Evolutionary conservation across 2,329 filamentous ascomycete species (phyloP).

Genomic region (Aspergillus sp.): DNA sequence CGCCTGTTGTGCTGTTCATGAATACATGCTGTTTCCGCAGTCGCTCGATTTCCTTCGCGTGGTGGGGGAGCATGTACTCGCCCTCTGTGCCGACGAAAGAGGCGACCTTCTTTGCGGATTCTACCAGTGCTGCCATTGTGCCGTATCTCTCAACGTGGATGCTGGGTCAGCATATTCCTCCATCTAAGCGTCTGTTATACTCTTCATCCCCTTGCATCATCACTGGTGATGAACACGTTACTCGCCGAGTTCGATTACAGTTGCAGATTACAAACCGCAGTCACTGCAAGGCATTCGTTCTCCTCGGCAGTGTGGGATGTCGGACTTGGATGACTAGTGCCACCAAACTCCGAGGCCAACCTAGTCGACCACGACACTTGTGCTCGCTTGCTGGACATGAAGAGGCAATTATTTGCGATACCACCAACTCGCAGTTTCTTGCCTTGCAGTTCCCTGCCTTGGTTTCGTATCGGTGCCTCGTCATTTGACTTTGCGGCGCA

Average conservation of each 20-base stretch:
- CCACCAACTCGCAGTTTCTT: neutral
- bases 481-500: neutral
- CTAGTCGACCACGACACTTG: neutral
- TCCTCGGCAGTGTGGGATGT: neutral
- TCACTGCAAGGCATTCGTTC: neutral
- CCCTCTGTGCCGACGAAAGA: conserved; percentile 20
- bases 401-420: neutral
- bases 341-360: conserved; percentile 3
- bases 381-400: neutral
- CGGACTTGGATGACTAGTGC: neutral
- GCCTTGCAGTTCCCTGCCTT: neutral
- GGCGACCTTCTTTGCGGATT: neutral
- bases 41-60: conserved; percentile 16
- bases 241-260: neutral
- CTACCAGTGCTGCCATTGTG: neutral
- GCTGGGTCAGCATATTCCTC: neutral
- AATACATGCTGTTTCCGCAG: conserved; percentile 18
- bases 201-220: neutral
- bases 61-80: conserved; percentile 20
- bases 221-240: neutral
- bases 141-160: neutral
- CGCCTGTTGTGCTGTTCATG: conserved; percentile 16
- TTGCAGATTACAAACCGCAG: neutral
- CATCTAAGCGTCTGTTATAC: neutral
- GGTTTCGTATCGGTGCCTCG: neutral